Evolutionary conservation across 257 asterid species (phyloP).

Genomic region (Fraxinus excelsior): DNA sequence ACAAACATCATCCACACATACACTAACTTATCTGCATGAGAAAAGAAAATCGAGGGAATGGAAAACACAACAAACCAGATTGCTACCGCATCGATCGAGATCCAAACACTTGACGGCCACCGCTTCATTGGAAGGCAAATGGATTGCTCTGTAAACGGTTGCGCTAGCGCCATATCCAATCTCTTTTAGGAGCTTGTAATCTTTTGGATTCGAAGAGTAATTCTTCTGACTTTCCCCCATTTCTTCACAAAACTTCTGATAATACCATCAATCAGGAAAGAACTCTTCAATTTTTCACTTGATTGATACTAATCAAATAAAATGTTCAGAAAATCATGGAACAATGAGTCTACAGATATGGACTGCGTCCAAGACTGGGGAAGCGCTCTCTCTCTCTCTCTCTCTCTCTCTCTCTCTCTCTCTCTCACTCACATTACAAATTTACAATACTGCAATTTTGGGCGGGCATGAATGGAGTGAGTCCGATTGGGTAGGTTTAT

Average conservation of each 20-base stretch:
- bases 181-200: conserved; percentile 52
- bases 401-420: no score
- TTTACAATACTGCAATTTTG: no score
- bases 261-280: conserved; percentile 37
- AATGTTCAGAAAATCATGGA: conserved; percentile 9
- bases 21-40: not conserved
- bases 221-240: conserved; percentile 50
- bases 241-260: conserved; percentile 22
- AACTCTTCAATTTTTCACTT: conserved; percentile 15
- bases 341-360: no score
- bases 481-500: no score
- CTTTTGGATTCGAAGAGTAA: conserved; percentile 37
- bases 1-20: conserved; percentile 1
- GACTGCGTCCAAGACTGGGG: no score
- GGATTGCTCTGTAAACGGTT: no score
- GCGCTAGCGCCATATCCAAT: conserved; percentile 21
- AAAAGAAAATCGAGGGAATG: not conserved
- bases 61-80: conserved; percentile 62
- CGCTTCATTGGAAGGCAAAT: no score
- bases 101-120: no score
- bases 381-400: no score
- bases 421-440: no score
- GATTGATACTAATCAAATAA: conserved; percentile 2
- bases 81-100: conserved; percentile 41
- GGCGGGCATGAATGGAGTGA: no score